These are phyloP conservation scores for Vachellia pachyceras DNA, from an alignment of 306 rosid species.

Conservation along the genomic window DNA sequence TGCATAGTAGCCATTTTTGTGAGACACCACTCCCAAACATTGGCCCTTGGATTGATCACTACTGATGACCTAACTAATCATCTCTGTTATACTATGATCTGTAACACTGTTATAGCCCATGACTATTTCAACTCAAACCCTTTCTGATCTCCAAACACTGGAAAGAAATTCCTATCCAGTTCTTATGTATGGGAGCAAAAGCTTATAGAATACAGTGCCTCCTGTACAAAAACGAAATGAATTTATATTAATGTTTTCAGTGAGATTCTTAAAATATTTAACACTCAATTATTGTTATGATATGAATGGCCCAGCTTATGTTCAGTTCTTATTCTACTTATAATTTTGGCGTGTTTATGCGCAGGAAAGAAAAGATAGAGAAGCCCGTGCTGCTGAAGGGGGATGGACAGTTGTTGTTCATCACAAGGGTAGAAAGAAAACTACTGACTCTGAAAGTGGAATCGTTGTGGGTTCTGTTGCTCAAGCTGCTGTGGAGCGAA, in stretches of 20 bases:
- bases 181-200: not conserved
- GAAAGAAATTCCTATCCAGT: not conserved
- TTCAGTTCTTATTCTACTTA: not conserved
- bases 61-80: not conserved
- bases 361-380: slow-evolving; percentile 78
- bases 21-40: not conserved
- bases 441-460: slow-evolving; percentile 83
- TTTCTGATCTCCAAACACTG: not conserved
- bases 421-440: slow-evolving; percentile 92
- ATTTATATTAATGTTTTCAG: not conserved
- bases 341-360: slow-evolving; percentile 34
- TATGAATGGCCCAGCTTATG: slow-evolving; percentile 6
- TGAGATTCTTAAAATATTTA: not conserved
- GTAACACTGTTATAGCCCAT: not conserved
- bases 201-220: slow-evolving; percentile 4
- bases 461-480: slow-evolving; percentile 78
- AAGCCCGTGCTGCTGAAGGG: slow-evolving; percentile 73
- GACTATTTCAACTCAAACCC: not conserved
- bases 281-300: not conserved
- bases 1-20: not conserved
- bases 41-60: not conserved
- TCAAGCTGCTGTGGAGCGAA: slow-evolving; percentile 70
- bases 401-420: slow-evolving; percentile 92
- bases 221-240: slow-evolving; percentile 1
- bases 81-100: not conserved